Evolutionary conservation across 176 grass and related monocot species (phyloP), one percentile per base, ranked within the genome.

Genomic region (Pharus latifolius): DNA sequence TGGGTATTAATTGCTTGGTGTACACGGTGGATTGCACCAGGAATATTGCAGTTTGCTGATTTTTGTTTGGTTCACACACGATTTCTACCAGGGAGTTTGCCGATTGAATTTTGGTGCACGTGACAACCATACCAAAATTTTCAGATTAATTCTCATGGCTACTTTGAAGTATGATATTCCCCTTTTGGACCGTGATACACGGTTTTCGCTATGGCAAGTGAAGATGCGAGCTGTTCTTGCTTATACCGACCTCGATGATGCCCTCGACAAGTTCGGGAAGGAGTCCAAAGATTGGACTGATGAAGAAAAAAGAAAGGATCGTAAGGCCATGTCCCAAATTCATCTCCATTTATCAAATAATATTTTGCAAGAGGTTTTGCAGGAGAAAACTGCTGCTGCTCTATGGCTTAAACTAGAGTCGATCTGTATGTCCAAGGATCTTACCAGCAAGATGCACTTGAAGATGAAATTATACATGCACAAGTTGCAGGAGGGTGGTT

Each of bases 201-300:
- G 40, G 7, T 75, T 61, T 24, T 23, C 16, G 2, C 11, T 75
- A 16, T 72, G 48, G 55, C 71, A 75, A 62, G 55, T 75, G n/a
- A n/a, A n/a, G n/a, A n/a, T n/a, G n/a, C n/a, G n/a, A n/a, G n/a
- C n/a, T n/a, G n/a, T n/a, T n/a, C 4, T 24, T 44, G 24, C n/a
- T 61, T 75, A 54, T 30, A 3, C 20, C 1, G 69, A 73, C 24
- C 30, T 51, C 14, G 55, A 51, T 6, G 30, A 51, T 13, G 37
- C 15, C 2, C 11, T 51, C 1, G 10, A 17, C 1, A 13, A 11
- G 12, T 13, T n/a, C 3, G n/a, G 33, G 4, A 61, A 61, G 26
- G 37, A 51, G 23, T 2, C 6, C 38, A 11, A 11, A 1, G 1
- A 17, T 5, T 16, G 12, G 10, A 37, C 10, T 17, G 0, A 7